These are phyloP conservation scores for Cercophora newfieldiana DNA, from an alignment of 495 filamentous ascomycete species.

Conservation along the genomic window DNA sequence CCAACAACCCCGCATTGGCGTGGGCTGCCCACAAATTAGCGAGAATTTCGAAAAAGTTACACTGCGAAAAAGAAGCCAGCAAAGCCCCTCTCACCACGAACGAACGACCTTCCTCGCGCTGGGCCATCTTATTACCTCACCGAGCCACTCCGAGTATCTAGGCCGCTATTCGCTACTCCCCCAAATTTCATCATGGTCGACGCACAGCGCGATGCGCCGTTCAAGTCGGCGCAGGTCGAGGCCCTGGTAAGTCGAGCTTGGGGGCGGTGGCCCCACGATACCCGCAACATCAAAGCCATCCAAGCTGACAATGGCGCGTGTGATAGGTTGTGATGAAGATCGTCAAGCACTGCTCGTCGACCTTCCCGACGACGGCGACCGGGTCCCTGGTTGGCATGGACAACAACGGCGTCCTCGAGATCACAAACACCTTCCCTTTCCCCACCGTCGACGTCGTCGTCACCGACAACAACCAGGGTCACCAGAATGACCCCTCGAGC, in stretches of 20 bases:
- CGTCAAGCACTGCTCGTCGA: conserved; percentile 84
- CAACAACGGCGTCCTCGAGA: conserved; percentile 73
- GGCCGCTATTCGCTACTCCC: background rate
- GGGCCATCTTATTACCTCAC: conserved; percentile 7
- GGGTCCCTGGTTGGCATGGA: conserved; percentile 94
- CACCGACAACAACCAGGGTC: conserved; percentile 76
- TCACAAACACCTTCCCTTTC: conserved; percentile 96
- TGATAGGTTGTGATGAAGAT: conserved; percentile 91
- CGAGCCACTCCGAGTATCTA: conserved; percentile 11
- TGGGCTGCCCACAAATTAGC: conserved; percentile 38
- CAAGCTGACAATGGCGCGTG: conserved; percentile 19
- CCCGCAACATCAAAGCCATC: conserved; percentile 16
- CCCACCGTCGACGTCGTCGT: conserved; percentile 75
- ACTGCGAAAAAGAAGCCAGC: conserved; percentile 4
- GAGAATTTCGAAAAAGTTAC: conserved; percentile 29
- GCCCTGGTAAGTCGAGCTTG: conserved; percentile 60
- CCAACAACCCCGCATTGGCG: conserved; percentile 6
- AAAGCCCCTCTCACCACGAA: conserved; percentile 21
- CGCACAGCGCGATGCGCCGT: conserved; percentile 58
- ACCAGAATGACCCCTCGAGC: conserved; percentile 76
- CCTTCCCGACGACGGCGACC: conserved; percentile 86
- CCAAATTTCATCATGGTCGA: conserved; percentile 41
- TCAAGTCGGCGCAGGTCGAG: conserved; percentile 81
- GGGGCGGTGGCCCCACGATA: conserved; percentile 26
- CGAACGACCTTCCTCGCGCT: conserved; percentile 3